Evolutionary conservation across 1,284 basidiomycete genomes (phyloP), one percentile per base, ranked within the genome.

Genomic region (Cryptococcus sp.): DNA sequence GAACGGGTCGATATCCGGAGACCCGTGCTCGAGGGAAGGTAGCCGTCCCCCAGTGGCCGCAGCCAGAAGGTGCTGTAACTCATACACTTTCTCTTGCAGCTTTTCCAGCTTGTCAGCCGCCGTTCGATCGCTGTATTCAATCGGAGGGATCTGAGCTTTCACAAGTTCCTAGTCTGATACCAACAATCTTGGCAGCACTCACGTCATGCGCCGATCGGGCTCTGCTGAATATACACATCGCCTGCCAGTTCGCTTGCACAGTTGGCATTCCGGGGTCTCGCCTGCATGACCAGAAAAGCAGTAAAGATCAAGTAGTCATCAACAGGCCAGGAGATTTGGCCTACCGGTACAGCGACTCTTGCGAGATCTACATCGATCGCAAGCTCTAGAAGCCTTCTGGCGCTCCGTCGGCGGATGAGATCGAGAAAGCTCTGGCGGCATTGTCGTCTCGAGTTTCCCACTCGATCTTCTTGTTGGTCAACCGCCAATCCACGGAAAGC

Each of bases 1-100:
- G 22, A 65, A 67, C 16, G 66, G 66, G 35, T 47, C 45, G n/a
- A 47, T 25, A 20, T 47, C 53, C 7, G 22, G 19, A 20, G 23
- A 25, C 19, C 23, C 44, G 27, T 22, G 41, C 22, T 13, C 35
- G 17, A 7, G 17, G 16, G 11, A n/a, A 8, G 17, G 25, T 23
- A 38, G 46, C 23, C 11, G 48, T 27, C 23, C 38, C 22, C 38
- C 10, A 27, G 20, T 47, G 22, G 45, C 40, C 7, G 20, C 45
- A 22, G 45, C n/a, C 13, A 54, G 23, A 16, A 54, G 47, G 15
- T 31, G 25, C 45, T 54, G 45, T 2, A 54, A 31, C 23, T 54
- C 53, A 19, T 54, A 39, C 11, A 54, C 53, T 16, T 47, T 23
- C 22, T 45, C 45, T 39, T 47, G 45, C 11, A 54, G 47, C 38